Percentiles rank a stretch among this genome's conserved stretches.
Evolutionary conservation across 2,329 filamentous ascomycete species (phyloP).

Genomic region (Aureobasidium leucospermi): DNA sequence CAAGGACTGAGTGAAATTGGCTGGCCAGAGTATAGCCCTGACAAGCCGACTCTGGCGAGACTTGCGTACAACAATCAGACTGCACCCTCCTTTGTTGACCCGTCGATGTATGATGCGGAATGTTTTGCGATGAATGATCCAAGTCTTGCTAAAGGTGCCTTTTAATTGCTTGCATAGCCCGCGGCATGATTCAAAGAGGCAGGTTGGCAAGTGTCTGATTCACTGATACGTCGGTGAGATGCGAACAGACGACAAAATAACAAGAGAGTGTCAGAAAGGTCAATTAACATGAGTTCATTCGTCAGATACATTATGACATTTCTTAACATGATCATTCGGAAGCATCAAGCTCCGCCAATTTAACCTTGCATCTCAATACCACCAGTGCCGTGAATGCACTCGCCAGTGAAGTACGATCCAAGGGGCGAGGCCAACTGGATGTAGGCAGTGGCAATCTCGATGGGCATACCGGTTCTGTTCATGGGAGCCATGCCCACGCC

Average conservation of each 20-base stretch:
- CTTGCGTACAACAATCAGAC: slow-evolving; percentile 24
- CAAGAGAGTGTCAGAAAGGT: no score
- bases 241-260: no score
- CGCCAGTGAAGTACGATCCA: slow-evolving; percentile 23
- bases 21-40: slow-evolving; percentile 29
- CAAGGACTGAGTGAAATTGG: slow-evolving; percentile 26
- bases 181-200: neutral
- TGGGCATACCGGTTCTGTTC: slow-evolving; percentile 26
- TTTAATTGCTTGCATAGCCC: neutral
- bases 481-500: slow-evolving; percentile 22
- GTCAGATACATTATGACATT: neutral
- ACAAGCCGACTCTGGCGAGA: slow-evolving; percentile 20
- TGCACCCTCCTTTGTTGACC: slow-evolving; percentile 21
- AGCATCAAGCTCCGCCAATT: neutral
- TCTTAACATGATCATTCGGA: neutral
- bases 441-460: slow-evolving; percentile 25
- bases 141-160: neutral
- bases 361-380: slow-evolving; percentile 24
- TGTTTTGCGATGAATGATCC: neutral
- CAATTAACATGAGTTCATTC: neutral
- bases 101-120: slow-evolving; percentile 21
- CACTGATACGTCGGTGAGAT: no score
- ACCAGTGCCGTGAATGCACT: slow-evolving; percentile 22
- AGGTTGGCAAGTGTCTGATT: no score
- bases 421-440: slow-evolving; percentile 24